Conservation (phyloP, 257 asterid genomes). For the Ilex asprella region DNA sequence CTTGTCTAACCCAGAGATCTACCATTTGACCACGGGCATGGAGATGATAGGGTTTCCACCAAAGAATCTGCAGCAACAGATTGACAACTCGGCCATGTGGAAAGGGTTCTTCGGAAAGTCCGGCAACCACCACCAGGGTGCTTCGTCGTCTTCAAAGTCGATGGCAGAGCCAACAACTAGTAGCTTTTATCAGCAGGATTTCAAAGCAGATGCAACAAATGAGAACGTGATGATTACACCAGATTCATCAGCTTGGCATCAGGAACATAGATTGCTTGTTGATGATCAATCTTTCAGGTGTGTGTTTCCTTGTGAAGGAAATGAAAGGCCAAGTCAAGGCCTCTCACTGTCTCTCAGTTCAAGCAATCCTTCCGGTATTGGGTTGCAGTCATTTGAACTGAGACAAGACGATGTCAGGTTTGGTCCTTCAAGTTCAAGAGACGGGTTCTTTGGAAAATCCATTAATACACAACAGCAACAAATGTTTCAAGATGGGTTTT, state of each 20-base stretch:
- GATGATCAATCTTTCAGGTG: constrained; percentile 49
- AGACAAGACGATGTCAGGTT: constrained; percentile 37
- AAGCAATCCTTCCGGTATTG: constrained; percentile 51
- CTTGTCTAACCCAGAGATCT: constrained; percentile 53
- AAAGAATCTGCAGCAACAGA: constrained; percentile 21
- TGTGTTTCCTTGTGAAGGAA: constrained; percentile 64
- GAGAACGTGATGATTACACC: constrained; percentile 23
- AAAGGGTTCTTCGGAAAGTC: constrained; percentile 37
- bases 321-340: constrained; percentile 80
- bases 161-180: constrained; percentile 6
- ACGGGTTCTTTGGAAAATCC: constrained; percentile 18
- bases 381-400: constrained; percentile 59
- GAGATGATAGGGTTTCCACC: constrained; percentile 69
- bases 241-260: constrained; percentile 21
- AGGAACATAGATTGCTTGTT: constrained; percentile 22
- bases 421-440: constrained; percentile 51
- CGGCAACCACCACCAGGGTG: neutral
- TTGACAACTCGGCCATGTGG: constrained; percentile 25
- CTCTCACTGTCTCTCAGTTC: constrained; percentile 76
- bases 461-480: constrained; percentile 26
- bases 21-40: constrained; percentile 41
- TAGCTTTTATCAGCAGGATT: constrained; percentile 11
- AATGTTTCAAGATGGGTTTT: constrained; percentile 27
- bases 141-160: constrained; percentile 33
- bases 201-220: neutral